A percentile compares a stretch with the other conserved stretches of the same genome.
Evolutionary conservation across 2,329 filamentous ascomycete species (phyloP).

Genomic region (Sarocladiaceae sp.): DNA sequence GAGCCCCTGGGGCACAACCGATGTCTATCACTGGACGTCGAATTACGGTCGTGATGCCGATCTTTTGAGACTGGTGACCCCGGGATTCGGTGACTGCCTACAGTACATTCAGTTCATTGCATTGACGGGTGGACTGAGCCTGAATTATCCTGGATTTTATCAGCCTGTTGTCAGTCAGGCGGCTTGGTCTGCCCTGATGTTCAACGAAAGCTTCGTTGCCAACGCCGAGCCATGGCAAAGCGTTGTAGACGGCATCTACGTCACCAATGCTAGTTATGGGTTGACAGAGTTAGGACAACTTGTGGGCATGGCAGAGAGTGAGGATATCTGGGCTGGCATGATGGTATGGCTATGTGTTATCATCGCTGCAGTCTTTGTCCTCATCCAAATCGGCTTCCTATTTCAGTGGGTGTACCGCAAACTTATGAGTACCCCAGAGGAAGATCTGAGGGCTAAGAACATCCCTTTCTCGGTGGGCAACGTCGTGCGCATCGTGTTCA

Average conservation of each 20-base stretch:
- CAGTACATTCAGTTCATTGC: conserved; percentile 95
- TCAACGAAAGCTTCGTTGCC: conserved; percentile 85
- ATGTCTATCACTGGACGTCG: conserved; percentile 94
- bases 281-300: conserved; percentile 75
- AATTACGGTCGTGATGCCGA: conserved; percentile 96
- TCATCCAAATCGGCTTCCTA: conserved; percentile 75
- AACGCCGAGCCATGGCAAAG: conserved; percentile 60
- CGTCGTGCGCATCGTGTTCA: conserved; percentile 81
- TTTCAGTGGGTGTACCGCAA: conserved; percentile 71
- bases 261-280: conserved; percentile 72
- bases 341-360: conserved; percentile 85
- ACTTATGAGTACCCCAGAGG: conserved; percentile 68
- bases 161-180: conserved; percentile 86
- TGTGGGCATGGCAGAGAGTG: conserved; percentile 69
- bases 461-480: conserved; percentile 80
- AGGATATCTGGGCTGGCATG: conserved; percentile 92
- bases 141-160: conserved; percentile 91
- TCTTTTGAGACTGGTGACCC: conserved; percentile 84
- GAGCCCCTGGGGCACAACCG: conserved; percentile 89
- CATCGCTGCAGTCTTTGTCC: conserved; percentile 59
- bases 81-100: conserved; percentile 92
- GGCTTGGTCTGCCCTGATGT: conserved; percentile 86
- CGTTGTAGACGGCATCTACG: conserved; percentile 82
- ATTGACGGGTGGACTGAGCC: conserved; percentile 78
- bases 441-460: conserved; percentile 89